phyloP scores from a whole-genome alignment of 768 basidiomycete genomes.

The Calocera cornea region DNA sequence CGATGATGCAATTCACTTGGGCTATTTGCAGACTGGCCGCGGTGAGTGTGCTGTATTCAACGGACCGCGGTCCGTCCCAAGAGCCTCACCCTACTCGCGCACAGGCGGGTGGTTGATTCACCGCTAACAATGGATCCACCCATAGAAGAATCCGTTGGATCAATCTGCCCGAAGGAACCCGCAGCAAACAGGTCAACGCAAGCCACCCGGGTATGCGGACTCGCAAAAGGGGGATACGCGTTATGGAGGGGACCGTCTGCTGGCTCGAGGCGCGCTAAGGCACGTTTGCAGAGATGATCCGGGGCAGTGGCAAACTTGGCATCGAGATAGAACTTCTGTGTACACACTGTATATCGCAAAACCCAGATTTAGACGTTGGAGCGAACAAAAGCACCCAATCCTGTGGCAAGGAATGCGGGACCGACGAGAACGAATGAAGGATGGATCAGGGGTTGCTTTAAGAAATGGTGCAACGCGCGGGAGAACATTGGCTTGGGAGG shows the following conservation, averaged over 20 bases:
- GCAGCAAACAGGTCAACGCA: background rate
- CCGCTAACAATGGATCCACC: background rate
- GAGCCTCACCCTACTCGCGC: background rate
- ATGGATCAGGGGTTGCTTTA: background rate
- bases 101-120: too few species aligned
- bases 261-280: background rate
- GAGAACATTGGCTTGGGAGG: background rate
- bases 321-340: background rate
- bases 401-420: background rate
- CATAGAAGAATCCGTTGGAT: background rate
- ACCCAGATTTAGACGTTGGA: background rate
- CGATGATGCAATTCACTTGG: background rate
- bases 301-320: background rate
- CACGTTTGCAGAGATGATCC: background rate
- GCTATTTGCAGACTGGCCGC: background rate
- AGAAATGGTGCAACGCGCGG: background rate
- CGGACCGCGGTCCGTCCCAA: background rate
- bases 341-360: background rate
- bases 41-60: background rate
- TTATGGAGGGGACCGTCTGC: background rate
- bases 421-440: background rate
- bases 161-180: background rate
- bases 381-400: background rate
- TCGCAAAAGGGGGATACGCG: background rate
- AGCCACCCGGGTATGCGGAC: background rate